A percentile compares a stretch with the other conserved stretches of the same genome.
Evolutionary conservation across 306 rosid species (phyloP).

Genomic region (Vigna mungo): DNA sequence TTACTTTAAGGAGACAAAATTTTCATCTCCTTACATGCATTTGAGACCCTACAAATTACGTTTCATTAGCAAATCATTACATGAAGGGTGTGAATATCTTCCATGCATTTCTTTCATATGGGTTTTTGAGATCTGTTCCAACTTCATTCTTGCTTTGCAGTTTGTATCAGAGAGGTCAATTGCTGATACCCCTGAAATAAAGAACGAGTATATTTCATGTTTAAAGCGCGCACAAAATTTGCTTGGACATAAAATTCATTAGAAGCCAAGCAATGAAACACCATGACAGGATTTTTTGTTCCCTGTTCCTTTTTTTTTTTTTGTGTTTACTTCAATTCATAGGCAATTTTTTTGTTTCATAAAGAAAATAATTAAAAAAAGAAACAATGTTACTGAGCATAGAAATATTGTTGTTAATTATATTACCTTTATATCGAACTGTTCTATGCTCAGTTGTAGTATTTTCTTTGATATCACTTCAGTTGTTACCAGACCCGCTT

Average conservation of each 20-base stretch:
- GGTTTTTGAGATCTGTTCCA: slow-evolving; percentile 8
- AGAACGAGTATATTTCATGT: slow-evolving; percentile 75
- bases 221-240: slow-evolving; percentile 66
- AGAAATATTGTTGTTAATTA: neutral
- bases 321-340: neutral
- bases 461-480: neutral
- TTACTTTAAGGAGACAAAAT: neutral
- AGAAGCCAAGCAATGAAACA: slow-evolving; percentile 30
- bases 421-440: slow-evolving; percentile 19
- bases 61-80: neutral
- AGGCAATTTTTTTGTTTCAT: neutral
- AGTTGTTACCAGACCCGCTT: neutral
- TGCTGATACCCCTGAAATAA: slow-evolving; percentile 61
- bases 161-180: slow-evolving; percentile 55
- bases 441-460: neutral
- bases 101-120: slow-evolving; percentile 1
- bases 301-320: too few species aligned
- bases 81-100: neutral
- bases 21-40: too few species aligned
- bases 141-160: slow-evolving; percentile 54
- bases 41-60: slow-evolving; percentile 4
- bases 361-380: neutral
- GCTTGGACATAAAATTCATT: slow-evolving; percentile 39
- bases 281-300: neutral
- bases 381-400: slow-evolving; percentile 33